Conservation (phyloP, 2,329 filamentous ascomycete genomes). For the Fusarium sp. region DNA sequence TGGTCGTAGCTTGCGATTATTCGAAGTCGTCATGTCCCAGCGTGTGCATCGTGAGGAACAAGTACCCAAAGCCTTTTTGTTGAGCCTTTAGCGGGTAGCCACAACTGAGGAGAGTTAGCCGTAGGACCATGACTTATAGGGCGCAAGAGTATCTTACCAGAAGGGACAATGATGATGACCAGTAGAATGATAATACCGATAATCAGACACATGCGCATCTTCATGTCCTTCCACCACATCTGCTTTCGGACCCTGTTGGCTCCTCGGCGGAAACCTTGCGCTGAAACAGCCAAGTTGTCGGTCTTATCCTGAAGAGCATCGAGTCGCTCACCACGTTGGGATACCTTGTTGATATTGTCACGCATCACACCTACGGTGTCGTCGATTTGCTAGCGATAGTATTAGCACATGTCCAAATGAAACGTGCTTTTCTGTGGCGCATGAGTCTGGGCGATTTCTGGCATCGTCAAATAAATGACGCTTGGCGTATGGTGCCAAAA, state of each 20-base stretch:
- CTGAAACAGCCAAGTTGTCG: conserved; percentile 90
- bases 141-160: conserved; percentile 67
- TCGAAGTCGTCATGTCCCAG: conserved; percentile 44
- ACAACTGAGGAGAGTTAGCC: conserved; percentile 48
- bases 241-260: conserved; percentile 96
- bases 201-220: conserved; percentile 98
- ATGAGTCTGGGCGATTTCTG: not conserved
- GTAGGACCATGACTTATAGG: not conserved
- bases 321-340: conserved; percentile 88
- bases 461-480: not conserved
- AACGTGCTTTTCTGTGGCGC: not conserved
- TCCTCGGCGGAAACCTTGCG: conserved; percentile 94
- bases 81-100: conserved; percentile 49
- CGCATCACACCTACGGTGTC: conserved; percentile 95
- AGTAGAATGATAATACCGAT: conserved; percentile 91
- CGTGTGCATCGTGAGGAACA: conserved; percentile 41
- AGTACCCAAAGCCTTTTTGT: conserved; percentile 41
- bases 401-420: conserved; percentile 25
- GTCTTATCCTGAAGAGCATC: conserved; percentile 94
- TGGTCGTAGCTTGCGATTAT: conserved; percentile 46
- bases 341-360: conserved; percentile 97
- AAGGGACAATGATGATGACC: conserved; percentile 92
- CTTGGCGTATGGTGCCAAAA: not conserved
- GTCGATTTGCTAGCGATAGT: conserved; percentile 84
- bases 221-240: conserved; percentile 99